Evolutionary conservation across 345 rosid genomes (phyloP), one percentile per base, ranked within the genome.

Genomic region (Camelina neglecta): DNA sequence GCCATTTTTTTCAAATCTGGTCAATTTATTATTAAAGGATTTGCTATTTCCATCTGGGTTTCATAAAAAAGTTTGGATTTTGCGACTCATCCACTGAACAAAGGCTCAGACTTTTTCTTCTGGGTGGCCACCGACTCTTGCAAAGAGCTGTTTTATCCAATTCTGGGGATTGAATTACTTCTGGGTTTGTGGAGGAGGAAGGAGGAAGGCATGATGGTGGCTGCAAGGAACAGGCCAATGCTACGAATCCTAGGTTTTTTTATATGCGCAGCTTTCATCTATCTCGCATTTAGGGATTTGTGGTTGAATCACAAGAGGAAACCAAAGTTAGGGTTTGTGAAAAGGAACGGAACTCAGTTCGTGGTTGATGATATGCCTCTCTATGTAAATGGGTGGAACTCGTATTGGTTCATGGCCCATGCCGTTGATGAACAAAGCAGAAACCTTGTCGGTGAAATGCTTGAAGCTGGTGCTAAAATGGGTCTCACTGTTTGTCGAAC

Each of bases 401-500:
- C 97, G 57, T 92, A 83, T 60, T 92, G 97, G 97, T 80, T 92
- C 73, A 86, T 92, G 97, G 93, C 86, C 67, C 90, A 86, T 15
- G 89, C 93, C 42, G 96, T 79, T 42, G 87, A 88, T 48, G 88
- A 81, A 45, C 79, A 84, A 36, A 83, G 87, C 72, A 83, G 79
- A 57, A 76, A 80, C 15, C 88, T 84, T 76, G 85, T 88, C 47
- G 77, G 81, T 60, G 83, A 78, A 67, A 87, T 92, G 87, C 82
- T 92, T 58, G 79, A 83, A 59, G 85, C 88, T 45, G 96, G 89
- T 15, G 79, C 93, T 29, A 86, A 84, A 77, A 88, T 92, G 96
- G 97, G 97, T 65, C 84, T 92, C 72, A 88, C 96, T 15, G 90
- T 92, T 44, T 92, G 97, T 72, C 67, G 97, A 74, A 86, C 93